Base-by-base conservation (phyloP, 768 basidiomycete species). In the Phylloporus sp. region DNA sequence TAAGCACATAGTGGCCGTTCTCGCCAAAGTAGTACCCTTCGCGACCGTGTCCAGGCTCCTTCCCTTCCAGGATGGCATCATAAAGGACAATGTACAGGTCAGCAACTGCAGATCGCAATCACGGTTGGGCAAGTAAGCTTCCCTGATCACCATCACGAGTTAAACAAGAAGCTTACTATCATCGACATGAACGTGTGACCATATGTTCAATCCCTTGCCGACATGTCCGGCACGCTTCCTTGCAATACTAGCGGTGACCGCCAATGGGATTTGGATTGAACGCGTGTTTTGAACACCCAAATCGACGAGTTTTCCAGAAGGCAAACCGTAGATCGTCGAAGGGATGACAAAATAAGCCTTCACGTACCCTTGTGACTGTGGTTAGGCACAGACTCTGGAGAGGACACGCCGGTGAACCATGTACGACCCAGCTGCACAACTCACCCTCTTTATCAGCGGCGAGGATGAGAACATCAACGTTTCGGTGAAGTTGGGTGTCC, bases 301-400 rank as follows among this genome's bases (percentile, higher is more conserved):
- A 24, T 82, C 76, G 23, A 80, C 76, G 34, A 88, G 66, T 15
- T 64, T 65, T 5, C 76, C 76, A 2, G 64, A 65, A 2, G 81
- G 78, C 20, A 80, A 64, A 31, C 82, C 84, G 52, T 79, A 90
- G 42, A 90, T 82, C 0, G 80, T 85, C 5, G 72, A 65, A 2
- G 83, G 82, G 10, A 77, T 57, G 16, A 84, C 63, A 6, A 85
- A 74, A 63, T 83, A 58, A 1, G 60, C 41, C 36, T 52, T 57
- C n/a, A 50, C 50, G 20, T 64, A 64, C 9, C 63, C 63, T 63
- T 31, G 27, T 18, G 18, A 38, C 1, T 6, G 4, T 24, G 20
- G 0, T n/a, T 64, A 3, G 52, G 43, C 32, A 29, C 24, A 34
- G 6, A 11, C n/a, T 6, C 8, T 2, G 13, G n/a, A n/a, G 12